Percentiles rank a stretch among this genome's conserved stretches.
Conservation (phyloP, 371 early-diverging fungal species). For the Globomyces sp. region DNA sequence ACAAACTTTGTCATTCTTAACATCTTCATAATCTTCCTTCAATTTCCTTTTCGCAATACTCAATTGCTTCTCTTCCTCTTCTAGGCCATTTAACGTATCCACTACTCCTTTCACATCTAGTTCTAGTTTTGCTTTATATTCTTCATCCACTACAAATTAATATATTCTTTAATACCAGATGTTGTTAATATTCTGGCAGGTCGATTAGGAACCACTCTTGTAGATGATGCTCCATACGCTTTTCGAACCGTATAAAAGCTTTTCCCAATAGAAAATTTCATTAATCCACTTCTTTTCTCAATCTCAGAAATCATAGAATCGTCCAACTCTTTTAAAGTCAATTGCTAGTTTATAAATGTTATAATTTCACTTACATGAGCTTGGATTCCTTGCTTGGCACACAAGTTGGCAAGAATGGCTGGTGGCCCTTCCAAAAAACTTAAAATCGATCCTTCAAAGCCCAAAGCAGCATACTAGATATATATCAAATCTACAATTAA, state of each 20-base stretch:
- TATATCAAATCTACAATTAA: neutral
- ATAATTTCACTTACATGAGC: constrained; percentile 26
- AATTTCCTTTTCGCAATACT: too few relatives aligned
- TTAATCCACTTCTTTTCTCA: neutral
- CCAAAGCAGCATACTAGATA: neutral
- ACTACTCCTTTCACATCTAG: too few relatives aligned
- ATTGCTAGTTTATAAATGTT: neutral
- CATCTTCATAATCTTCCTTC: too few relatives aligned
- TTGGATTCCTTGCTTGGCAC: constrained; percentile 59
- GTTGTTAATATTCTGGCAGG: neutral
- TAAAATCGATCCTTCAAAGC: constrained; percentile 68
- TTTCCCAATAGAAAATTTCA: neutral
- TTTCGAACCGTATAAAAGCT: neutral
- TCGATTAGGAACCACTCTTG: neutral
- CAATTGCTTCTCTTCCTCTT: too few relatives aligned
- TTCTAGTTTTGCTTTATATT: too few relatives aligned
- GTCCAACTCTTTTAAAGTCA: constrained; percentile 19
- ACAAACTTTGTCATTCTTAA: too few relatives aligned
- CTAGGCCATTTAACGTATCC: too few relatives aligned
- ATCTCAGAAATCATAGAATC: constrained; percentile 25
- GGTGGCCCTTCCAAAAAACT: constrained; percentile 78
- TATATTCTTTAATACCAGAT: neutral
- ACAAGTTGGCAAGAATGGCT: constrained; percentile 63
- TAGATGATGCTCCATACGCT: constrained; percentile 7
- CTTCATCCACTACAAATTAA: too few relatives aligned